Percentiles rank a stretch among this genome's conserved stretches.
Evolutionary conservation across 75 land plant genomes (phyloP).

Genomic region (Pinus tabuliformis): DNA sequence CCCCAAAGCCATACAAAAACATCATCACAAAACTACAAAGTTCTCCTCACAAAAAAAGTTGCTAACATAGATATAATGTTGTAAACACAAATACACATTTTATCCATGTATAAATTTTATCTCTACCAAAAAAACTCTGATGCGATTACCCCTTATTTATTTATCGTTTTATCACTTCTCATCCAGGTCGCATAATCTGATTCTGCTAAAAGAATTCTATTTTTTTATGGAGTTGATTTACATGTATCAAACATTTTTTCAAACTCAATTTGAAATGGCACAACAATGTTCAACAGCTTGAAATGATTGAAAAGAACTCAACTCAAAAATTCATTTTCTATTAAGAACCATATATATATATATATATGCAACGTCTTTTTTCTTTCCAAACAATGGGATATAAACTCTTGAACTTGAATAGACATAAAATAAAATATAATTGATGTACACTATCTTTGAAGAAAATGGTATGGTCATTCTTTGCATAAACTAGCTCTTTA

Average conservation of each 20-base stretch:
- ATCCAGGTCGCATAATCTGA: neutral
- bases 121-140: neutral
- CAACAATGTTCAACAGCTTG: neutral
- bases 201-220: neutral
- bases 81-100: neutral
- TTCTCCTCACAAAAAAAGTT: neutral
- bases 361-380: too few species aligned
- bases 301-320: neutral
- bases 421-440: too few species aligned
- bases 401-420: neutral
- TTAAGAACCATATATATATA: neutral
- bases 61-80: neutral
- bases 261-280: neutral
- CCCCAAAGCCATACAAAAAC: conserved; percentile 11
- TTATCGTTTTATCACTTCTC: neutral
- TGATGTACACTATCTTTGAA: too few species aligned
- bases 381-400: too few species aligned
- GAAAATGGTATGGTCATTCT: too few species aligned
- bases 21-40: neutral
- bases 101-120: neutral
- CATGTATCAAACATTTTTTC: too few species aligned
- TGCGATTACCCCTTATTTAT: neutral
- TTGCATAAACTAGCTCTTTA: too few species aligned
- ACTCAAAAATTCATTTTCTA: neutral
- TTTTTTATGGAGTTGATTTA: too few species aligned